Percentiles rank a stretch among this genome's conserved stretches.
Conservation (phyloP, 2,329 filamentous ascomycete genomes). For the Claviceps sp. region DNA sequence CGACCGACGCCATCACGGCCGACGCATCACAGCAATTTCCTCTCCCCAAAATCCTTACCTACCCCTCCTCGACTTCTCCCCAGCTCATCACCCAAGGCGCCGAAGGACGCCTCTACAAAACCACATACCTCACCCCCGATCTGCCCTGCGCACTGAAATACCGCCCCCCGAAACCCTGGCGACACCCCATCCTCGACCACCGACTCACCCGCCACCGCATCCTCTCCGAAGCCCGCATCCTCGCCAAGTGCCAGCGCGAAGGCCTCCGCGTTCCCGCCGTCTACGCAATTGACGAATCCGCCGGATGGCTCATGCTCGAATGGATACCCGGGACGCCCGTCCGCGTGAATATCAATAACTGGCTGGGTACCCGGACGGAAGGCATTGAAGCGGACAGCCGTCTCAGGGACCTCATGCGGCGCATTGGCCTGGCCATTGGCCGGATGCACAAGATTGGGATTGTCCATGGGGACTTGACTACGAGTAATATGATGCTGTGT, state of each 20-base stretch:
- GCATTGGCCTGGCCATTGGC: slow-evolving; percentile 60
- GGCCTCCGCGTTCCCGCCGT: slow-evolving; percentile 74
- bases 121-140: slow-evolving; percentile 57
- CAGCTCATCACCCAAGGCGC: slow-evolving; percentile 81
- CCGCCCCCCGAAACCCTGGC: slow-evolving; percentile 81
- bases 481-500: slow-evolving; percentile 85
- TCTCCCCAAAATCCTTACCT: slow-evolving; percentile 52
- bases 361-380: slow-evolving; percentile 39
- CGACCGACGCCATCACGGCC: slow-evolving; percentile 1
- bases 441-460: slow-evolving; percentile 72
- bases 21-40: slow-evolving; percentile 23
- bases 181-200: slow-evolving; percentile 78
- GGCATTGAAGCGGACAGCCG: slow-evolving; percentile 30
- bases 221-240: slow-evolving; percentile 74
- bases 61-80: slow-evolving; percentile 46
- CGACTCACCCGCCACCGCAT: slow-evolving; percentile 79
- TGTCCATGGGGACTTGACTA: slow-evolving; percentile 91
- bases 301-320: slow-evolving; percentile 70
- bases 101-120: slow-evolving; percentile 87
- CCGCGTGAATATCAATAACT: slow-evolving; percentile 54
- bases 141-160: slow-evolving; percentile 75
- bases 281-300: slow-evolving; percentile 49
- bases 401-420: slow-evolving; percentile 50
- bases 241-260: slow-evolving; percentile 65
- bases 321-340: slow-evolving; percentile 69